Evolutionary conservation across 176 grass and related monocot genomes (phyloP).

Genomic region (Bonia amplexicaulis): DNA sequence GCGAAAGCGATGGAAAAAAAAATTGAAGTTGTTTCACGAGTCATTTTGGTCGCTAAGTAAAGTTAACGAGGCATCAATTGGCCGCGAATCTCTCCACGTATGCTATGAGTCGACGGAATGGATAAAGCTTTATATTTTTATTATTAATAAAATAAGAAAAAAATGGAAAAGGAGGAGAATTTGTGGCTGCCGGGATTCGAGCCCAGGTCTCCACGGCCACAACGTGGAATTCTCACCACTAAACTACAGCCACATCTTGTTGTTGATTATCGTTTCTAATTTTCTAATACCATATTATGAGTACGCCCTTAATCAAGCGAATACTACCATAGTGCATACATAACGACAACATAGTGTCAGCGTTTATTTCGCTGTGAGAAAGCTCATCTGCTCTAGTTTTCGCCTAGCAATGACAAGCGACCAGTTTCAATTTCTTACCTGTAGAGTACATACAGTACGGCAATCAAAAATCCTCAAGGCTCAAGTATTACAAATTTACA

Average conservation of each 20-base stretch:
- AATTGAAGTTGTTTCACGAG: not conserved
- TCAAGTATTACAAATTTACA: not conserved
- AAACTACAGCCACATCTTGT: constrained; percentile 62
- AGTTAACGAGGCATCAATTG: not conserved
- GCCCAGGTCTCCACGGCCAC: constrained; percentile 96
- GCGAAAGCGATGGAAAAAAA: not conserved
- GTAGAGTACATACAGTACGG: not conserved
- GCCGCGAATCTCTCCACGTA: not conserved
- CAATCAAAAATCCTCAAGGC: not conserved
- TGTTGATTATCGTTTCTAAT: rapidly evolving
- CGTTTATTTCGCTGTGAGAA: not conserved
- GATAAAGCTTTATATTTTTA: no score
- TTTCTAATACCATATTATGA: not conserved
- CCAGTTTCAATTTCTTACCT: not conserved
- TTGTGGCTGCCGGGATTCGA: constrained; percentile 97
- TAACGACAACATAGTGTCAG: not conserved
- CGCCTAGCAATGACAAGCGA: not conserved
- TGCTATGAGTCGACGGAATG: not conserved
- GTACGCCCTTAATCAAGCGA: not conserved
- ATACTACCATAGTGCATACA: not conserved
- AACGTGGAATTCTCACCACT: constrained; percentile 98
- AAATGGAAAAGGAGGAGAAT: no score
- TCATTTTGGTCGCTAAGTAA: not conserved
- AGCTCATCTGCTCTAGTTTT: not conserved
- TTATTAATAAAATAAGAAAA: no score